Base-by-base conservation (phyloP, 2,329 filamentous ascomycete species). In the Cercospora sojina region DNA sequence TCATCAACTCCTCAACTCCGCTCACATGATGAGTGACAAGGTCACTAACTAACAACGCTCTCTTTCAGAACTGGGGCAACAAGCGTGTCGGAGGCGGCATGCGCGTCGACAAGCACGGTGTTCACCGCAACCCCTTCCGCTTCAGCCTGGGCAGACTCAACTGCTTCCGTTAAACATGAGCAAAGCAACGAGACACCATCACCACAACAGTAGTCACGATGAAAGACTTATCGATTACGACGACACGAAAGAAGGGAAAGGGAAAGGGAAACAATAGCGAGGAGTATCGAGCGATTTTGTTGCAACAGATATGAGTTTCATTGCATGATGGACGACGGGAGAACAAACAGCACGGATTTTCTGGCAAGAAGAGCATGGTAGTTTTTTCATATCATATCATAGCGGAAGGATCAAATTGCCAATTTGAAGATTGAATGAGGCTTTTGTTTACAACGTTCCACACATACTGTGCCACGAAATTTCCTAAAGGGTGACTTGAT, bases 101-200 rank as follows among this genome's bases (percentile, higher is more conserved):
- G 60, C 78, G 82, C 10, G 83, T 83, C 66, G 83, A 85, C 77
- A 81, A 81, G 71, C 80, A 86, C 71, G 85, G 85, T 60, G 77
- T 82, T 1, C 80, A 80, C 43, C 78, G 82, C 61, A 83, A 83
- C 27, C 82, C 84, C 5, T 85, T 84, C 74, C 78, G 83, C 43
- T 79, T 86, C 73, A 80, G 80, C 35, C 77, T 80, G 68, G 83
- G 84, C 53, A 79, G 80, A 49, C 81, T 86, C 72, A 84, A 80
- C 74, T 87, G 84, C 76, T 86, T 85, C 77, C 65, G 65, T 29
- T 67, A 47, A 57, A 29, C 55, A 38, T n/a, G n/a, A n/a, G n/a
- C n/a, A n/a, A n/a, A n/a, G n/a, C n/a, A n/a, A n/a, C n/a, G n/a
- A n/a, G n/a, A n/a, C n/a, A n/a, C n/a, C n/a, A n/a, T n/a, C n/a